Percentiles rank a stretch among this genome's conserved stretches.
Evolutionary conservation across 805 yeast genomes (phyloP).

Genomic region (Schwanniomyces sp.): DNA sequence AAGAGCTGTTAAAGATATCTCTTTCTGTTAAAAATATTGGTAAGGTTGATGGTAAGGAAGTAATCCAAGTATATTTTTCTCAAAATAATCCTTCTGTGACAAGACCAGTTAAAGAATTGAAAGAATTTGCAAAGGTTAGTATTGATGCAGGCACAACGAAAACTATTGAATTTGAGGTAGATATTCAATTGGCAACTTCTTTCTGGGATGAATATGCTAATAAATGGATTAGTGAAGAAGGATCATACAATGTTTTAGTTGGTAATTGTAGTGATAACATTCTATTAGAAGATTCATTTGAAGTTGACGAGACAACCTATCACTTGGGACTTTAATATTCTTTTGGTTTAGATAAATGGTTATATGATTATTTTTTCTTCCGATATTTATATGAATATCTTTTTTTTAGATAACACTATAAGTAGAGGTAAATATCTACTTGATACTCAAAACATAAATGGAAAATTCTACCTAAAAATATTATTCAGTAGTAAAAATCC

Average conservation of each 20-base stretch:
- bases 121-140: constrained; percentile 26
- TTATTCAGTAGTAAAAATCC: too few relatives aligned
- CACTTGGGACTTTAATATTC: not conserved
- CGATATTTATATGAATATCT: too few relatives aligned
- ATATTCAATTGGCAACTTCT: constrained; percentile 24
- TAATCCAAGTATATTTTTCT: constrained; percentile 28
- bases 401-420: too few relatives aligned
- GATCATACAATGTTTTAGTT: constrained; percentile 21
- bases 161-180: constrained; percentile 15
- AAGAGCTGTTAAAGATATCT: constrained; percentile 14
- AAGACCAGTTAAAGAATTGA: constrained; percentile 29
- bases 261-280: constrained; percentile 22
- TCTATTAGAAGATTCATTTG: not conserved
- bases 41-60: constrained; percentile 22
- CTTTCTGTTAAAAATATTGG: constrained; percentile 26
- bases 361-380: too few relatives aligned
- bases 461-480: too few relatives aligned
- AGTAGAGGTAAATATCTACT: too few relatives aligned
- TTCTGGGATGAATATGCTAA: constrained; percentile 27
- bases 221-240: constrained; percentile 25
- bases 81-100: constrained; percentile 15
- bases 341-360: not conserved
- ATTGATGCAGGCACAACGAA: constrained; percentile 15
- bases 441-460: too few relatives aligned
- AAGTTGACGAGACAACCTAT: not conserved